Percentiles rank a stretch among this genome's conserved stretches.
Conservation (phyloP, 2,329 filamentous ascomycete species). For the Raffaelea ambrosiae region DNA sequence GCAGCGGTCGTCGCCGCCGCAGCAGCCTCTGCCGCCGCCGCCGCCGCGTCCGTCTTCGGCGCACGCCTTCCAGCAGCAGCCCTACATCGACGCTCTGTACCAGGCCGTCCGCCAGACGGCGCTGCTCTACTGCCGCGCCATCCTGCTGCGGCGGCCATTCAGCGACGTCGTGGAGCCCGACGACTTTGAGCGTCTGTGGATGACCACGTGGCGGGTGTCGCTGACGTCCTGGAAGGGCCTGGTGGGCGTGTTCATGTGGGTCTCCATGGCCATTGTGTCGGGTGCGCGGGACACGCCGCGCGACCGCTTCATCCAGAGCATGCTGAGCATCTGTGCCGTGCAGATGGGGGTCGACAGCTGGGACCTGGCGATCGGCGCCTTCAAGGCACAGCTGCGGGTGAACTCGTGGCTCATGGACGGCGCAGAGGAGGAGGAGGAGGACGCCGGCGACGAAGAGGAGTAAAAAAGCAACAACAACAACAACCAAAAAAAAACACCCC, state of each 20-base stretch:
- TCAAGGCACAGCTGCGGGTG: constrained; percentile 27
- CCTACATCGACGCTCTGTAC: constrained; percentile 34
- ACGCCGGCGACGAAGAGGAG: not conserved
- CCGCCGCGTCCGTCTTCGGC: not conserved
- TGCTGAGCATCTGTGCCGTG: constrained; percentile 33
- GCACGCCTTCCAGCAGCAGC: not conserved
- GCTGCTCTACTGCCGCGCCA: constrained; percentile 38
- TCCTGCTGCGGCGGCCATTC: constrained; percentile 32
- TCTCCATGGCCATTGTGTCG: constrained; percentile 30
- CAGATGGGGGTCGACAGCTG: constrained; percentile 40
- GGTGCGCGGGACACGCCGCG: constrained; percentile 24
- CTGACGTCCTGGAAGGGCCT: constrained; percentile 36
- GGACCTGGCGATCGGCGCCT: constrained; percentile 31
- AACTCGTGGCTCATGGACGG: constrained; percentile 30
- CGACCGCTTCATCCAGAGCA: constrained; percentile 36
- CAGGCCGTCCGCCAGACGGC: constrained; percentile 36
- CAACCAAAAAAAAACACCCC: too few relatives aligned
- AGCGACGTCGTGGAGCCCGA: constrained; percentile 26
- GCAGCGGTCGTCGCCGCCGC: not conserved
- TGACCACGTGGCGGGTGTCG: constrained; percentile 35
- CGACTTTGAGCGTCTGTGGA: constrained; percentile 37
- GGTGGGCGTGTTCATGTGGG: constrained; percentile 41
- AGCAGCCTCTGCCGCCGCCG: too few relatives aligned
- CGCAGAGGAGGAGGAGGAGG: not conserved
- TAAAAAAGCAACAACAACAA: too few relatives aligned